phyloP scores from a whole-genome alignment of 2,329 filamentous ascomycete species.

The Chrysoporthe austroafricana region DNA sequence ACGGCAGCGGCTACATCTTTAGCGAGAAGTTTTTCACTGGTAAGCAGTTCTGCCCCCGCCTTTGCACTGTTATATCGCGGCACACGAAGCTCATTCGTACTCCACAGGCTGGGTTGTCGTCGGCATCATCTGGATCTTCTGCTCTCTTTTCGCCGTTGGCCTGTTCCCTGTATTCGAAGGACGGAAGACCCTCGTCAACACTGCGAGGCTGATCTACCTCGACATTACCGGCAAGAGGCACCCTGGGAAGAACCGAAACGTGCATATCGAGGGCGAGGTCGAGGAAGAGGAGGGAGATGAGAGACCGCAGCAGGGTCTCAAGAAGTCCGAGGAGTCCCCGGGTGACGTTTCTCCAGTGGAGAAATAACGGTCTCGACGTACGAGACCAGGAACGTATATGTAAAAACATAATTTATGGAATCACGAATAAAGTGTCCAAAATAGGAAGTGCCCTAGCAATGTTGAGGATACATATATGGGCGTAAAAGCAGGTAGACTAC shows the following conservation, averaged over 20 bases:
- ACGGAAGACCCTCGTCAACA: conserved; percentile 65
- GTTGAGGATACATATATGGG: not conserved
- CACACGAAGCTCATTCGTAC: not conserved
- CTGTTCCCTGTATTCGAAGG: conserved; percentile 84
- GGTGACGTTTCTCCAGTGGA: not conserved
- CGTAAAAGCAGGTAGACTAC: no score
- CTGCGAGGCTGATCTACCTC: conserved; percentile 61
- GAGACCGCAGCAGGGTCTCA: not conserved
- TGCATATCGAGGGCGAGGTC: conserved; percentile 20
- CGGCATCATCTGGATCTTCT: conserved; percentile 81
- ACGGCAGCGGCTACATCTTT: conserved; percentile 81
- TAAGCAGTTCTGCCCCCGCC: not conserved
- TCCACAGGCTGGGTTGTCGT: conserved; percentile 70
- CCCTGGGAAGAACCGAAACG: conserved; percentile 32
- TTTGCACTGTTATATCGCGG: not conserved
- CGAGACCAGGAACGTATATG: not conserved
- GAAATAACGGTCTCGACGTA: not conserved
- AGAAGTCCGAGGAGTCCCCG: not conserved
- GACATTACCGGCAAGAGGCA: conserved; percentile 58
- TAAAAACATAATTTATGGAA: not conserved
- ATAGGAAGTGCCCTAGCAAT: not conserved
- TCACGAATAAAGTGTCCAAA: not conserved
- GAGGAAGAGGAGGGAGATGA: conserved; percentile 5
- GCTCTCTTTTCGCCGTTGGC: conserved; percentile 72
- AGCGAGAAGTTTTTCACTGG: conserved; percentile 76